Conservation (phyloP, 345 rosid species). For the Populus tremula region DNA sequence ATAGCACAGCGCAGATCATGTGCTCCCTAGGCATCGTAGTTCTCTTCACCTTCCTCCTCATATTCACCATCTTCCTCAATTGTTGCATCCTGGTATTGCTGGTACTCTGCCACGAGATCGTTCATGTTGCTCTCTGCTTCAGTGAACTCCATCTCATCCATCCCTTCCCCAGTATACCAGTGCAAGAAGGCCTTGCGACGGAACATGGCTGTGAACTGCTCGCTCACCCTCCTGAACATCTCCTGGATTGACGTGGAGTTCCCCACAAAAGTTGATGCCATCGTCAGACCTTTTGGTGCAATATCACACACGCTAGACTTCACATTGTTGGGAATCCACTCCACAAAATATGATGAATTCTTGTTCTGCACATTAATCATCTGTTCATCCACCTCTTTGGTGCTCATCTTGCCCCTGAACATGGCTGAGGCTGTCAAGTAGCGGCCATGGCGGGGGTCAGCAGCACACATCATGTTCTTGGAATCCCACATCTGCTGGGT, state of each 20-base stretch:
- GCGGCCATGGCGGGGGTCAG: conserved; percentile 96
- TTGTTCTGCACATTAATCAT: conserved; percentile 94
- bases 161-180: conserved; percentile 97
- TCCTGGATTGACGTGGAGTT: conserved; percentile 93
- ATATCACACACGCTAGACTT: conserved; percentile 61
- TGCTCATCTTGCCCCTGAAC: conserved; percentile 98
- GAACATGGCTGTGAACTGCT: conserved; percentile 96
- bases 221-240: conserved; percentile 99
- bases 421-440: conserved; percentile 96
- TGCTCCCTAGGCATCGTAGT: conserved; percentile 33
- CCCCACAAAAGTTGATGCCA: conserved; percentile 62
- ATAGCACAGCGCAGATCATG: background rate
- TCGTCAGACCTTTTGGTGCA: conserved; percentile 52
- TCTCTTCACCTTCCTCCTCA: conserved; percentile 52
- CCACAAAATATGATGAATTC: conserved; percentile 93
- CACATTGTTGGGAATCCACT: conserved; percentile 85
- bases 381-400: conserved; percentile 96
- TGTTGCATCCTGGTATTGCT: conserved; percentile 94
- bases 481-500: conserved; percentile 93
- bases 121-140: conserved; percentile 99
- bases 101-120: conserved; percentile 90
- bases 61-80: conserved; percentile 84
- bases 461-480: conserved; percentile 99
- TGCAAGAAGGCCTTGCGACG: conserved; percentile 94
- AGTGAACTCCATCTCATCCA: conserved; percentile 98